Evolutionary conservation across 2,329 filamentous ascomycete genomes (phyloP), one percentile per base, ranked within the genome.

Genomic region (Alternaria atra): DNA sequence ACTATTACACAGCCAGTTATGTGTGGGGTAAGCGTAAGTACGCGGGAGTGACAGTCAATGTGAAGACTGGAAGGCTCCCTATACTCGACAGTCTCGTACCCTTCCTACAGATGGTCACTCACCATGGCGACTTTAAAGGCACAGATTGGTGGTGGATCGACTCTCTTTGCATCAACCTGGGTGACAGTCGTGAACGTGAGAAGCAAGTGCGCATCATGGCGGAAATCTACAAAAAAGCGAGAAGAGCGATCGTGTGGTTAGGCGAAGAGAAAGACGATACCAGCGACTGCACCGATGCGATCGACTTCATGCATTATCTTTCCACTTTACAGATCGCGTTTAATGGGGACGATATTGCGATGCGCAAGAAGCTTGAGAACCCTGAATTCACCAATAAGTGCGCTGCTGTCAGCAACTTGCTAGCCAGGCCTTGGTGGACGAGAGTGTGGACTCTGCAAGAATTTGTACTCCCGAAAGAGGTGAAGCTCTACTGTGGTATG

Each of bases 191-290:
- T 17, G 72, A 77, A 57, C 66, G 70, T 15, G 69, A 67, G n/a
- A 42, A 62, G 32, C 75, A 77, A 43, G 70, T 77, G 13, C 66
- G 64, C n/a, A 70, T 77, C 35, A 76, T 77, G 74, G 69, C 69
- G 5, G 60, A 73, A 1, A 75, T 77, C 17, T 77, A 75, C 53
- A 68, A 58, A 40, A 63, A 54, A 44, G 61, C 71, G 1, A 64
- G 35, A 23, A 61, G 65, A 58, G 67, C 65, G 3, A 64, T 74
- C 1, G 46, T 77, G 0, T 77, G 74, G 74, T 64, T 74, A 4
- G 72, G 70, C 12, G 58, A 72, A 44, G 66, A 70, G 32, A 32
- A 43, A 32, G 68, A 72, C 30, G 46, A 52, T 13, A 55, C 47
- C 9, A 71, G 66, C 25, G 62, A 73, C 44, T 75, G 73, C 61